Base-by-base conservation (phyloP, 331 rosid species). In the Quercus phellos region DNA sequence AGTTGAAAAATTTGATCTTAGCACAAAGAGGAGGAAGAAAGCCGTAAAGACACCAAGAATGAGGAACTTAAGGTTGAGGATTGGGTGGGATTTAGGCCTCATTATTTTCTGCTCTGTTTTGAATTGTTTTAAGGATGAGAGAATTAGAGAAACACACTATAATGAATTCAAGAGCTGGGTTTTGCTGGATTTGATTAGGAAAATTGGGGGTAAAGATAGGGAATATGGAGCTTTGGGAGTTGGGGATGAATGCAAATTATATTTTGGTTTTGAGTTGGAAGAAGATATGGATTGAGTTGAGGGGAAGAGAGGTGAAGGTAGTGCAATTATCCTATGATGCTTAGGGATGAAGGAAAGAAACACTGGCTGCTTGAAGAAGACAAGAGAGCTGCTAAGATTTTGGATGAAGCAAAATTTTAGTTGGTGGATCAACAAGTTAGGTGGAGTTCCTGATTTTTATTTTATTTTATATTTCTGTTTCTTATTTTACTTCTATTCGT, bases 11-110 rank as follows among this genome's bases (percentile, higher is more conserved):
- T 79, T 82, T 75, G 93, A 78, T 83, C 81, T 88, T n/a, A 90
- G 27, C 70, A 89, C 78, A 16, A 89, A 89, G 66, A 93, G 80
- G 78, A 93, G 63, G 35, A 82, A 77, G 32, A 86, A 72, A 6
- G 87, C 89, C 13, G 87, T 73, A 53, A 87, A 74, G 8, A 88
- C 32, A 0, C 84, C 93, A 12, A 89, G 72, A 43, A 87, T 22
- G 30, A 93, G 89, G 63, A 87, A 69, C 90, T 86, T 93, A 24
- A 72, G 58, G 85, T 89, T 90, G 70, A 86, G 76, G 76, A 68
- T 12, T 79, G 75, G 81, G 75, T 85, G 70, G 55, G 90, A 6
- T 85, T 90, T 92, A 32, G 92, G 53, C 89, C 91, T 92, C 97
- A 92, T 89, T 27, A 34, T 34, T 63, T 66, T 29, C n/a, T 16